Percentiles rank a stretch among this genome's conserved stretches.
Conservation (phyloP, 345 rosid genomes). For the Rubroshorea leprosula region DNA sequence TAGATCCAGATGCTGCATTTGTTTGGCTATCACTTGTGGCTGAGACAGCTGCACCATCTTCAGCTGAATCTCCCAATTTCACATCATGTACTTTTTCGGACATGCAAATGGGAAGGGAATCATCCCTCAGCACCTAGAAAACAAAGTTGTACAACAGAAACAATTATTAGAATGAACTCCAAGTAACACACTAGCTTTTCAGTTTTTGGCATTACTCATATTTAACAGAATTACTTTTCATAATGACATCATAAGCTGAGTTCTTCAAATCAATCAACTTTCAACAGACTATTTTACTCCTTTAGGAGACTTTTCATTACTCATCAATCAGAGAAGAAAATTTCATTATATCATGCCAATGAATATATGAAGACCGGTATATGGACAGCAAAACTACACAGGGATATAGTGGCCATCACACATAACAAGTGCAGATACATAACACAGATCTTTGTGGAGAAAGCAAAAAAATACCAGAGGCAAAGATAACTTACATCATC, state of each 20-base stretch:
- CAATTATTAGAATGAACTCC: background rate
- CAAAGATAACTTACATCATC: conserved; percentile 67
- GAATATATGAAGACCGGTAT: background rate
- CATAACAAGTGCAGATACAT: background rate
- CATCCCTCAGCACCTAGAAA: conserved; percentile 76
- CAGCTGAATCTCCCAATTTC: conserved; percentile 76
- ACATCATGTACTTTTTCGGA: conserved; percentile 97
- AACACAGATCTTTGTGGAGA: background rate
- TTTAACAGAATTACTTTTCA: too few species aligned
- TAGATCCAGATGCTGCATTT: conserved; percentile 71
- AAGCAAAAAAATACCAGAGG: background rate
- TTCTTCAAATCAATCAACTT: too few species aligned
- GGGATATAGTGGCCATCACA: too few species aligned
- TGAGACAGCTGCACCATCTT: conserved; percentile 43
- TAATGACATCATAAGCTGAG: too few species aligned
- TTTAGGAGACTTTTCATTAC: too few species aligned
- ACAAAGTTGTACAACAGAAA: conserved; percentile 4
- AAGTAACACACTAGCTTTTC: background rate
- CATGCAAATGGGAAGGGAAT: conserved; percentile 82
- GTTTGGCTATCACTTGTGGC: conserved; percentile 50
- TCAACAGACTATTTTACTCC: too few species aligned
- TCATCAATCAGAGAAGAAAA: too few species aligned
- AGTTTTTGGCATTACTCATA: too few species aligned
- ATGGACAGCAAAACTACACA: too few species aligned
- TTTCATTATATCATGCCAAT: too few species aligned